Percentiles rank a stretch among this genome's conserved stretches.
Evolutionary conservation across 495 filamentous ascomycete genomes (phyloP).

Genomic region (Penicillium canescens): DNA sequence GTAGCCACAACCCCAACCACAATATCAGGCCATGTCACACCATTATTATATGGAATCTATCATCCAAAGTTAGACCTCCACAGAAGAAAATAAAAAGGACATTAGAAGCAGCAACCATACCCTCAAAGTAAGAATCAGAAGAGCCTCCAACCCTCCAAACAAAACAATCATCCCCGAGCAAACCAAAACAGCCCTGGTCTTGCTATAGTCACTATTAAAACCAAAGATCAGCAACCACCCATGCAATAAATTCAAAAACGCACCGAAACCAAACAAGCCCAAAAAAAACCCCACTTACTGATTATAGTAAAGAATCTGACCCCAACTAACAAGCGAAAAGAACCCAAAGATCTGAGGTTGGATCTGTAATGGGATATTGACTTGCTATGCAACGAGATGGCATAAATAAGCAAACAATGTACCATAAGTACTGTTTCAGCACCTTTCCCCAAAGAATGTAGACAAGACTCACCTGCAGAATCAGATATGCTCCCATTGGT

Average conservation of each 20-base stretch:
- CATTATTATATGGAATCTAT: conserved; percentile 54
- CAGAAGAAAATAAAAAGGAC: background rate
- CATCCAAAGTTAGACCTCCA: conserved; percentile 6
- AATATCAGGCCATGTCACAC: conserved; percentile 56
- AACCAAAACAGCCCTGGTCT: conserved; percentile 49
- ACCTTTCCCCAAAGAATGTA: background rate
- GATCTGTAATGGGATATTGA: conserved; percentile 74
- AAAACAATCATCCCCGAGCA: conserved; percentile 36
- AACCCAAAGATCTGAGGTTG: conserved; percentile 71
- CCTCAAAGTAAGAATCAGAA: conserved; percentile 63
- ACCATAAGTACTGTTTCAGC: background rate
- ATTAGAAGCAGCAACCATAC: conserved; percentile 31
- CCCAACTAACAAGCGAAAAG: conserved; percentile 66
- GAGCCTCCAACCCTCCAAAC: conserved; percentile 60
- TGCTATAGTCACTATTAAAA: conserved; percentile 46
- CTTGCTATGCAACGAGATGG: conserved; percentile 46
- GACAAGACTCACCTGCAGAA: conserved; percentile 41
- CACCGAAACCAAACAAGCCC: background rate
- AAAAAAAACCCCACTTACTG: conserved; percentile 40
- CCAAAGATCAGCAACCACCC: background rate
- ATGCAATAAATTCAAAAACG: background rate
- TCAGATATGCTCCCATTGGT: conserved; percentile 55
- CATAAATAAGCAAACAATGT: background rate
- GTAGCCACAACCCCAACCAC: conserved; percentile 62
- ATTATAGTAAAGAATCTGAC: conserved; percentile 63